Evolutionary conservation across 768 basidiomycete genomes (phyloP).

Genomic region (Tephrocybe sp.): DNA sequence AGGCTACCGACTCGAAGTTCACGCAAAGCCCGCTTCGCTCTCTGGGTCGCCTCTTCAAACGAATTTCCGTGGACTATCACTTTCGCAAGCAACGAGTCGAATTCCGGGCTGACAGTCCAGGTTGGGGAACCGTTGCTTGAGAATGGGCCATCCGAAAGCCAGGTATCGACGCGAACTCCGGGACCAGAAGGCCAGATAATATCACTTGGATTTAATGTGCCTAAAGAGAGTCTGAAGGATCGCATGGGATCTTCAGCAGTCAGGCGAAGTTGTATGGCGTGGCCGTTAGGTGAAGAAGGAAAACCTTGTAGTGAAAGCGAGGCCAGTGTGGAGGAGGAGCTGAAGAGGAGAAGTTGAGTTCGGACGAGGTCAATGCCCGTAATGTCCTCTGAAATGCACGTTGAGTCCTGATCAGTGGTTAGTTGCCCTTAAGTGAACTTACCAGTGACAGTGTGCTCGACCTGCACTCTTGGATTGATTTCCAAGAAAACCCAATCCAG

Average conservation of each 20-base stretch:
- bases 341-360: slow-evolving; percentile 84
- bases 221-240: slow-evolving; percentile 82
- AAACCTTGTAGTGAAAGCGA: slow-evolving; percentile 72
- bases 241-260: slow-evolving; percentile 83
- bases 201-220: slow-evolving; percentile 78
- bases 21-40: slow-evolving; percentile 78
- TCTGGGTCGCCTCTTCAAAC: slow-evolving; percentile 81
- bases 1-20: slow-evolving; percentile 77
- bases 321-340: slow-evolving; percentile 64
- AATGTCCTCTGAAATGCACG: slow-evolving; percentile 66
- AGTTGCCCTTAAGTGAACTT: slow-evolving; percentile 30
- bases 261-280: slow-evolving; percentile 85
- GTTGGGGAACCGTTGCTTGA: slow-evolving; percentile 40
- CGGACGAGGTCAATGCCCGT: slow-evolving; percentile 88
- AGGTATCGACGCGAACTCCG: slow-evolving; percentile 83
- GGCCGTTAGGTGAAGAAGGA: slow-evolving; percentile 63
- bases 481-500: slow-evolving; percentile 80
- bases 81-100: slow-evolving; percentile 88
- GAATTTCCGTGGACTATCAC: slow-evolving; percentile 76
- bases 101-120: slow-evolving; percentile 61
- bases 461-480: slow-evolving; percentile 66
- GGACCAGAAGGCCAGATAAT: slow-evolving; percentile 73
- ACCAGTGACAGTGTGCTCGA: slow-evolving; percentile 90
- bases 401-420: neutral
- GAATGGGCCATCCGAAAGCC: slow-evolving; percentile 68